Conservation (phyloP, 73 alveolate genomes). For the Stentor coeruleus region DNA sequence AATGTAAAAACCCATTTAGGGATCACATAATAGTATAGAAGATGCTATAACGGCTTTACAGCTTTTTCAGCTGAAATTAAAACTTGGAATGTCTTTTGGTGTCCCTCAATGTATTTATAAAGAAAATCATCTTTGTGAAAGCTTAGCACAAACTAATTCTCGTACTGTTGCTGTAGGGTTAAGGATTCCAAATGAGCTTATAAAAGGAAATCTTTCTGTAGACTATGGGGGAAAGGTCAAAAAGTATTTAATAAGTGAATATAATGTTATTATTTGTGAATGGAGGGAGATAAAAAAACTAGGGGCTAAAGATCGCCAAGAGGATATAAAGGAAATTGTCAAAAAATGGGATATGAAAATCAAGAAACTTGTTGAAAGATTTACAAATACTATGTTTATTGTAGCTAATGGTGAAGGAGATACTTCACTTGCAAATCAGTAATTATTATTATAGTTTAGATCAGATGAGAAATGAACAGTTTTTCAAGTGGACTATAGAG, state of each 20-base stretch:
- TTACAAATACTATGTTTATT: background rate
- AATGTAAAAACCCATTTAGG: background rate
- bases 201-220: background rate
- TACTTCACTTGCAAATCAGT: background rate
- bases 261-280: background rate
- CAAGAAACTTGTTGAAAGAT: background rate
- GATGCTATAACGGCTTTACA: constrained; percentile 46
- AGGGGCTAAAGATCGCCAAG: background rate
- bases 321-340: background rate
- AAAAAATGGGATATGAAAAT: background rate
- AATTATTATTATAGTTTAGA: background rate
- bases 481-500: background rate
- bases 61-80: constrained; percentile 33
- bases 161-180: background rate
- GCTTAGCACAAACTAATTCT: background rate
- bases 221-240: background rate
- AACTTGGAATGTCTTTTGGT: constrained; percentile 15
- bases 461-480: background rate
- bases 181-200: background rate
- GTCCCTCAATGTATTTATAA: background rate
- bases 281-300: background rate
- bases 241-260: background rate
- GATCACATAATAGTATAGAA: constrained; percentile 40
- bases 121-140: background rate
- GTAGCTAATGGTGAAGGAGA: background rate